A percentile compares a stretch with the other conserved stretches of the same genome.
These are phyloP conservation scores for Cystofilobasidium ferigula DNA, from an alignment of 768 basidiomycete genomes.

Conservation along the genomic window DNA sequence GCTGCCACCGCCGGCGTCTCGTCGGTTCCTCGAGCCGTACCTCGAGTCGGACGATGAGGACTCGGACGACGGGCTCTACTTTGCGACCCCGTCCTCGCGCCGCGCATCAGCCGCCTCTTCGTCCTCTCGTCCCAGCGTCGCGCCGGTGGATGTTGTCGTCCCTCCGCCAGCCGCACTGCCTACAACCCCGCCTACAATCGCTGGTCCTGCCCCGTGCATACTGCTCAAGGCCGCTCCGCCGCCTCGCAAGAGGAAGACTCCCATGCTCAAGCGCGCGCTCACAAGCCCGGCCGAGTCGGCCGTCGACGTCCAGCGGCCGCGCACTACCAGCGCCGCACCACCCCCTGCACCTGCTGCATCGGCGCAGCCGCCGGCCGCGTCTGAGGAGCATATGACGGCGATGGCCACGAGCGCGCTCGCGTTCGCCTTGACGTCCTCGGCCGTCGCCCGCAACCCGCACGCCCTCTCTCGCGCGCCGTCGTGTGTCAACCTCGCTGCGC, in stretches of 20 bases:
- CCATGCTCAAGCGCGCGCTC: neutral
- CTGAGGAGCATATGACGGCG: neutral
- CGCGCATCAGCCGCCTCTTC: neutral
- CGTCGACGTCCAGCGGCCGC: neutral
- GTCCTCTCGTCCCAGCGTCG: neutral
- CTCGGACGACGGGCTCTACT: neutral
- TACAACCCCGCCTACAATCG: no score
- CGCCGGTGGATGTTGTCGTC: no score
- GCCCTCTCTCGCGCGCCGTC: neutral
- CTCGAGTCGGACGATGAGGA: slow-evolving; percentile 3
- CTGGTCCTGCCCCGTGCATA: neutral
- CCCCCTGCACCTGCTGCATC: no score
- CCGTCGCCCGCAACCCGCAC: neutral
- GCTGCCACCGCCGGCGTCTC: no score
- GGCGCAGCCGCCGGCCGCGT: no score
- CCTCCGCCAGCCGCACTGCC: no score
- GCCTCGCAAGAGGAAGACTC: neutral
- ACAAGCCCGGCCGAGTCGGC: neutral
- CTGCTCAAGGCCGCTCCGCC: neutral
- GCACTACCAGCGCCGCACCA: neutral
- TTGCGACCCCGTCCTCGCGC: neutral
- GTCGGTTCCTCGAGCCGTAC: neutral
- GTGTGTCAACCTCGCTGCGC: neutral
- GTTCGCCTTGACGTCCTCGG: neutral
- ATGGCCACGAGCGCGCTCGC: neutral